Base-by-base conservation (phyloP, 2,329 filamentous ascomycete genomes). In the Fusarium dimerum region DNA sequence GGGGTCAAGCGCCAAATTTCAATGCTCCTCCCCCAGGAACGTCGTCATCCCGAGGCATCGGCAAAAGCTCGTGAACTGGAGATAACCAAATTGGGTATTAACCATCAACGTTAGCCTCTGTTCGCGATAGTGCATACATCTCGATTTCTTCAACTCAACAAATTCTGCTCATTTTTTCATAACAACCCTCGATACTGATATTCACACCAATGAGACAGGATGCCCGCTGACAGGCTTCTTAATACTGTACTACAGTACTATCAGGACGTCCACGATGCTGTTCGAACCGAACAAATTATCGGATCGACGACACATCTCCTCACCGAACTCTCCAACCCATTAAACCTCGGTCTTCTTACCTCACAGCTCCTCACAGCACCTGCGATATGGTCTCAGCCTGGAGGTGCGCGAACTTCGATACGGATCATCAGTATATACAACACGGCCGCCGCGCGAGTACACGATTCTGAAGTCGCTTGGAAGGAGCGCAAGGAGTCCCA, bases 371-470 rank as follows among this genome's bases (percentile, higher is more conserved):
- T 92, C 43, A 82, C 81, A 1, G 86, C 88, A 0, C 87, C 87
- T 3, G 86, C 88, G 9, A 78, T 92, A 70, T 92, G 88, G 88
- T 71, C 74, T 52, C 72, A 77, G 65, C 80, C 80, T 10, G 66
- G 86, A 50, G 84, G 82, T 9, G 74, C 90, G 36, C 79, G 78
- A 13, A 84, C 82, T 2, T 85, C 84, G 54, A 78, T 87, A 57
- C 83, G 84, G 58, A 77, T 89, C 58, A 79, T 92, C 60, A 84
- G 85, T 72, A 81, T 90, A 57, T 91, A 85, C 75, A 87, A 90
- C 70, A 82, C 84, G 5, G 87, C 88, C 30, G 82, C 81, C 3
- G 70, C 76, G 45, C 79, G 79, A 57, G 76, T 85, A 40, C 79
- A 76, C 57, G 75, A 76, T 43, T 73, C 78, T 63, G 76, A 80